A percentile compares a stretch with the other conserved stretches of the same genome.
Evolutionary conservation across 495 filamentous ascomycete species (phyloP).

Genomic region (Neurospora cerealis): DNA sequence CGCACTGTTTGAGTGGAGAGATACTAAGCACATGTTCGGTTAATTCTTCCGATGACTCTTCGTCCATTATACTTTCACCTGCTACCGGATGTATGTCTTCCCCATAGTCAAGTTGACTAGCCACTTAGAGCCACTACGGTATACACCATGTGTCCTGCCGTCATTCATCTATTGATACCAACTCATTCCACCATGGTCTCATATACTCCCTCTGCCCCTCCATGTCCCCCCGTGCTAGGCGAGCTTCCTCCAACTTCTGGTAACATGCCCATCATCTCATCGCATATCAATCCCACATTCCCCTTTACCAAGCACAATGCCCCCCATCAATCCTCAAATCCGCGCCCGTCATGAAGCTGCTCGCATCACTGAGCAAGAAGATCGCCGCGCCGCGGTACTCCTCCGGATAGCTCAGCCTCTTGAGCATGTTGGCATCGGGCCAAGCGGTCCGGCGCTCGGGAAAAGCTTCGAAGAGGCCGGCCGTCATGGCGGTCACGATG

Average conservation of each 20-base stretch:
- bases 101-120: neutral
- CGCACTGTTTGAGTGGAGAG: neutral
- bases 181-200: neutral
- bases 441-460: slow-evolving; percentile 70
- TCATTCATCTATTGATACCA: neutral
- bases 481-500: slow-evolving; percentile 88
- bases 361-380: slow-evolving; percentile 82
- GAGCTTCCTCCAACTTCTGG: neutral
- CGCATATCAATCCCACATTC: neutral
- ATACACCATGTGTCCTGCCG: neutral
- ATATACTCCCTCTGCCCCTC: slow-evolving; percentile 5
- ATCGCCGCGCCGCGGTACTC: slow-evolving; percentile 74
- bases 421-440: slow-evolving; percentile 85
- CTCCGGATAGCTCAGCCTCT: slow-evolving; percentile 63
- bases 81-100: too few species aligned
- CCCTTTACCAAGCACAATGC: slow-evolving; percentile 62
- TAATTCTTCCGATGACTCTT: neutral
- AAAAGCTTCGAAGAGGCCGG: slow-evolving; percentile 61
- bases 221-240: neutral
- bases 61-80: too few species aligned
- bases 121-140: neutral
- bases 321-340: slow-evolving; percentile 78
- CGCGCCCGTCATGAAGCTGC: slow-evolving; percentile 75
- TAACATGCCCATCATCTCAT: neutral
- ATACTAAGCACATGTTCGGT: neutral